Evolutionary conservation across 2,329 filamentous ascomycete genomes (phyloP).

Genomic region (Xylariales sp.): DNA sequence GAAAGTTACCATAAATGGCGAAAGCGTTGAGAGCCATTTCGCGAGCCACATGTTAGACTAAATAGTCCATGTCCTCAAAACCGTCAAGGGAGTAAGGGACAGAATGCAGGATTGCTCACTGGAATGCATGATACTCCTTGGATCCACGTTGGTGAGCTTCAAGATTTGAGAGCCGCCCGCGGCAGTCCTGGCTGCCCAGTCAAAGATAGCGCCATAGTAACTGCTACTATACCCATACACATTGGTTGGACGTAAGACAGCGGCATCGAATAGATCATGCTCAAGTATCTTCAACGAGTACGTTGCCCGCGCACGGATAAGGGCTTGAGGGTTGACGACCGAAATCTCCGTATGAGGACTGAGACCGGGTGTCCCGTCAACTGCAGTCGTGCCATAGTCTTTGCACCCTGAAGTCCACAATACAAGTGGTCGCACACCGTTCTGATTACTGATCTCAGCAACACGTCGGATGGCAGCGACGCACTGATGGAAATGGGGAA

Average conservation of each 20-base stretch:
- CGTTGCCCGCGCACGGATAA: conserved; percentile 27
- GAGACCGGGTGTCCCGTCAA: conserved; percentile 30
- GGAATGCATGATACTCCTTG: conserved; percentile 38
- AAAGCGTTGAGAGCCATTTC: no score
- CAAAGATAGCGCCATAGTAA: conserved; percentile 37
- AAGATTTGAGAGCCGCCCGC: conserved; percentile 17
- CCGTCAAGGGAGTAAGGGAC: not conserved
- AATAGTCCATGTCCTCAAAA: no score
- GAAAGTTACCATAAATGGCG: not conserved
- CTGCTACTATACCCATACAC: conserved; percentile 41
- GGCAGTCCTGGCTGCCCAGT: conserved; percentile 22
- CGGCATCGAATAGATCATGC: conserved; percentile 37
- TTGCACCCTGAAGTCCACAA: conserved; percentile 46
- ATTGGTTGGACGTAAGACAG: conserved; percentile 40
- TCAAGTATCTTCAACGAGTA: conserved; percentile 32
- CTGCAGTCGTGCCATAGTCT: conserved; percentile 37
- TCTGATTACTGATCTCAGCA: conserved; percentile 25
- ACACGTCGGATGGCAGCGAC: conserved; percentile 29
- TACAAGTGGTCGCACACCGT: conserved; percentile 34
- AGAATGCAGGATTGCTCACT: conserved; percentile 8
- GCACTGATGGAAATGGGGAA: conserved; percentile 32
- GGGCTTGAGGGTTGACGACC: conserved; percentile 26
- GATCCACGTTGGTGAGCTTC: conserved; percentile 25
- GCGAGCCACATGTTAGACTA: no score
- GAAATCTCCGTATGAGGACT: conserved; percentile 38